These are phyloP conservation scores for Abrus precatorius DNA, from an alignment of 306 rosid species.

Conservation along the genomic window DNA sequence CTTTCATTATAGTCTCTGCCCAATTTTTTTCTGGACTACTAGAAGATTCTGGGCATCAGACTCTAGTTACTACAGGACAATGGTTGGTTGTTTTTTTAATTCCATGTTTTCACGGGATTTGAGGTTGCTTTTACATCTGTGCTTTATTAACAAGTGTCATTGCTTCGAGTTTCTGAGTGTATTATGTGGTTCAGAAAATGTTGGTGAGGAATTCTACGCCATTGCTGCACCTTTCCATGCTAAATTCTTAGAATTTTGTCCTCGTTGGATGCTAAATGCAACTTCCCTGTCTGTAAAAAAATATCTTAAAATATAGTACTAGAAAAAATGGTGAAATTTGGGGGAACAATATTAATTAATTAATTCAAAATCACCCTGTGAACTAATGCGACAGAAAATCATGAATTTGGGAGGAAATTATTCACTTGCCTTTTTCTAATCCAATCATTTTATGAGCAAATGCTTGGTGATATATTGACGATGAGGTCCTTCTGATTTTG, in stretches of 20 bases:
- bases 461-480: slow-evolving; percentile 7
- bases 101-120: background rate
- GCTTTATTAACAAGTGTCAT: background rate
- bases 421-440: background rate
- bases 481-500: background rate
- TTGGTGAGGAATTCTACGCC: background rate
- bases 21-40: background rate
- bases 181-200: background rate
- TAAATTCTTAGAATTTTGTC: background rate
- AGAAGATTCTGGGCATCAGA: background rate
- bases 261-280: background rate
- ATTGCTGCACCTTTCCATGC: background rate
- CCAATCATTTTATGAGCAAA: slow-evolving; percentile 5
- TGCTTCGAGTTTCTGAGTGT: background rate
- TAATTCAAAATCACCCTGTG: background rate
- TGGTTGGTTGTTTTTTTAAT: background rate
- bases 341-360: background rate
- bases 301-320: background rate
- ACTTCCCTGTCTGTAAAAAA: background rate
- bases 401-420: background rate
- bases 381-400: background rate
- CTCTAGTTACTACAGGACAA: background rate
- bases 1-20: background rate
- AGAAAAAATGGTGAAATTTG: background rate
- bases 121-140: background rate